Evolutionary conservation across 352 stramenopile genomes (phyloP).

Genomic region (Blastocystis sp.): DNA sequence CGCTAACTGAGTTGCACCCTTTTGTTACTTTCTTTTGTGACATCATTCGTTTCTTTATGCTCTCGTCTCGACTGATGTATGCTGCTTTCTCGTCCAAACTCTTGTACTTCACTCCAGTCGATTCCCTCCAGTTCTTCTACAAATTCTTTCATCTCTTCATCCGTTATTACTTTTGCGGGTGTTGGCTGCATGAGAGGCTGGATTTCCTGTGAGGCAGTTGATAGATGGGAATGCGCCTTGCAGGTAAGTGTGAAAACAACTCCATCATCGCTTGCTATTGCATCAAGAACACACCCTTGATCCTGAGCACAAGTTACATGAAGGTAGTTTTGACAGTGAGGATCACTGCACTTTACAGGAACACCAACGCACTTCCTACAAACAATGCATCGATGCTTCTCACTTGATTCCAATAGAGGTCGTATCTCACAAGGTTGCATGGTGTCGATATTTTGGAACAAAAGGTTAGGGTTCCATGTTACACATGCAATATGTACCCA

Average conservation of each 20-base stretch:
- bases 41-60: not conserved
- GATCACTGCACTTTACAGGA: not conserved
- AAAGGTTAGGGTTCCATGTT: slow-evolving; percentile 5
- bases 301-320: slow-evolving; percentile 27
- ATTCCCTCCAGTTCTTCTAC: not conserved
- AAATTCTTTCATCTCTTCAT: not conserved
- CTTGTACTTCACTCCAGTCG: not conserved
- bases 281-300: not conserved
- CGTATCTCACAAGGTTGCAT: not conserved
- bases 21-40: not conserved
- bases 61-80: not conserved
- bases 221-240: not conserved
- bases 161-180: not conserved
- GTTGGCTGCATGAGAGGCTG: not conserved
- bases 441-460: slow-evolving; percentile 17
- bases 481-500: slow-evolving; percentile 49
- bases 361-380: not conserved
- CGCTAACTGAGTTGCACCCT: not conserved
- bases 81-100: no score
- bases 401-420: not conserved
- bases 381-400: not conserved
- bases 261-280: not conserved
- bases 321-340: not conserved
- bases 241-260: slow-evolving; percentile 42
- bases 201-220: not conserved